Evolutionary conservation across 805 yeast species (phyloP).

Genomic region (Candida khao-thaluensis): DNA sequence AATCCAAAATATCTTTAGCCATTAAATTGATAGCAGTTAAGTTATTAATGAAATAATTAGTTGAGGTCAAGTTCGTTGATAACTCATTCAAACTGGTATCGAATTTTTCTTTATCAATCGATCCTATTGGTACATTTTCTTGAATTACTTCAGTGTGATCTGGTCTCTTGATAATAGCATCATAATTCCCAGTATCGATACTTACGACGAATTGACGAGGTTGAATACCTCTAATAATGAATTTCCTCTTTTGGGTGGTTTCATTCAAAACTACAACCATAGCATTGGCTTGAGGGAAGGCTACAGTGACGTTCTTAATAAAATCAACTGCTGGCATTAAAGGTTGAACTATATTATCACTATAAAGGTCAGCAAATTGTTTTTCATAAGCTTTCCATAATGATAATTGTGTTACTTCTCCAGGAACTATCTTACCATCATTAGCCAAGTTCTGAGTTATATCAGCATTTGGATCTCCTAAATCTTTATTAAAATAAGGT

Average conservation of each 20-base stretch:
- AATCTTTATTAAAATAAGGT: constrained; percentile 40
- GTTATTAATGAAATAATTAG: constrained; percentile 15
- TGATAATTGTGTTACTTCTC: constrained; percentile 92
- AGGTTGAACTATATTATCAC: constrained; percentile 32
- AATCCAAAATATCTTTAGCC: constrained; percentile 35
- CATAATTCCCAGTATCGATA: constrained; percentile 43
- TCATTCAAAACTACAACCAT: constrained; percentile 74
- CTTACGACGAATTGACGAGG: constrained; percentile 67
- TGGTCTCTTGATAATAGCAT: constrained; percentile 34
- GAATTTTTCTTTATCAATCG: constrained; percentile 34
- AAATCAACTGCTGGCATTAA: constrained; percentile 94
- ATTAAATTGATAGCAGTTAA: constrained; percentile 27
- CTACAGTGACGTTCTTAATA: constrained; percentile 87
- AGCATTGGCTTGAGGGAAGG: constrained; percentile 86
- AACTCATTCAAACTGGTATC: constrained; percentile 21
- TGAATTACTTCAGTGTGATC: constrained; percentile 2
- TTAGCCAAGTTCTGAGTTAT: background rate
- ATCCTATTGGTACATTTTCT: constrained; percentile 29
- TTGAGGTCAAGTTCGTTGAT: constrained; percentile 13
- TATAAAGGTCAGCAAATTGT: constrained; percentile 70
- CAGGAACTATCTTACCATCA: constrained; percentile 32
- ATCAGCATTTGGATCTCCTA: constrained; percentile 23
- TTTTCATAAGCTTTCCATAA: constrained; percentile 94
- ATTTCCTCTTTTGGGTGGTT: constrained; percentile 61
- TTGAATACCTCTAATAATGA: constrained; percentile 90